These are phyloP conservation scores for Sporothrix variecibatus DNA, from an alignment of 2,329 filamentous ascomycete genomes.

Conservation along the genomic window DNA sequence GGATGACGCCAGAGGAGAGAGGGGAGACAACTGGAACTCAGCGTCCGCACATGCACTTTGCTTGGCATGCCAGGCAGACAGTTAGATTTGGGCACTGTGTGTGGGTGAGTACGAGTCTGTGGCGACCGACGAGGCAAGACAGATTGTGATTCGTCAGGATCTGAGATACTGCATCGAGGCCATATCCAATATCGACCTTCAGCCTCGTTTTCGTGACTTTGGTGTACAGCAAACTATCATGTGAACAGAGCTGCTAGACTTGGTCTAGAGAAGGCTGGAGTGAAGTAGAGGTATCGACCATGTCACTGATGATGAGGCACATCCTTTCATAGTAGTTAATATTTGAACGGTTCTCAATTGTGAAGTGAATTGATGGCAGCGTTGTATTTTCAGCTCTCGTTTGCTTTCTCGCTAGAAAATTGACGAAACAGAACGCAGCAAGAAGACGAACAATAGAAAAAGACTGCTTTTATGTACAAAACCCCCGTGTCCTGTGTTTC, in stretches of 20 bases:
- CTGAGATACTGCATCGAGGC: neutral
- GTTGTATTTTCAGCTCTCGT: neutral
- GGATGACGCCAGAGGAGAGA: neutral
- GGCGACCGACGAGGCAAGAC: neutral
- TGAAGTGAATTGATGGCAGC: neutral
- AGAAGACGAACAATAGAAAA: neutral
- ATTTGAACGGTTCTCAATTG: neutral
- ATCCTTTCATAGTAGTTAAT: neutral
- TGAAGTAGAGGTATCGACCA: neutral
- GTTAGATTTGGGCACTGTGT: neutral
- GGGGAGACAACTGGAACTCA: neutral
- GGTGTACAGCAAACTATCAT: neutral
- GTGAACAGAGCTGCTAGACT: too few species aligned
- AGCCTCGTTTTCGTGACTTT: neutral
- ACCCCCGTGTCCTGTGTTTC: neutral
- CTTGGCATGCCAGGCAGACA: slow-evolving; percentile 19
- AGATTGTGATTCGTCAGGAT: neutral
- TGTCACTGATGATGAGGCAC: too few species aligned
- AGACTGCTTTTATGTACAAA: neutral
- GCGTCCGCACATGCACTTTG: too few species aligned
- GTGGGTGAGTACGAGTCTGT: neutral
- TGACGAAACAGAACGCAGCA: neutral
- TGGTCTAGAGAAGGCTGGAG: too few species aligned
- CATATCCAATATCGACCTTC: neutral
- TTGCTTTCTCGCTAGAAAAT: neutral